Base-by-base conservation (phyloP, 306 rosid genomes). In the Fagus crenata region DNA sequence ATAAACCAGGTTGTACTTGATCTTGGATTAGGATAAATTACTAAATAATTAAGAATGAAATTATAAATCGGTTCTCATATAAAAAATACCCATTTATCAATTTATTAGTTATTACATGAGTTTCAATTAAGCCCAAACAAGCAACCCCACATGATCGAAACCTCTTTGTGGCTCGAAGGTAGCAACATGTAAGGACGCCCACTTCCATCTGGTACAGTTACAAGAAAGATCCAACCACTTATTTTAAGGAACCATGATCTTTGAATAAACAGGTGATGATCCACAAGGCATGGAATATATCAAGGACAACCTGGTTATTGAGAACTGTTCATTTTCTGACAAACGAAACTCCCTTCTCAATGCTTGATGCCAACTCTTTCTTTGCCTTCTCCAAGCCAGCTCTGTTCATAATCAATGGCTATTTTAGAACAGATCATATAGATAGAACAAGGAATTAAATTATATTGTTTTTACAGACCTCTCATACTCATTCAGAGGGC, bases 401-500 rank as follows among this genome's bases (percentile, higher is more conserved):
- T 87, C 97, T 92, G 88, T 87, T 42, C 12, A 67, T 53, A 59
- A 67, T 37, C 39, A 9, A 2, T 15, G 33, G 18, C 49, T 17
- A 35, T 39, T 39, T 67, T 3, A 39, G 15, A 32, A 58, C 40
- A 40, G 41, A 13, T 72, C 33, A 2, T 28, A 36, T 3, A 37
- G 53, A 73, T 53, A 12, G 22, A 77, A 14, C 2, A 49, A 2
- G 2, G 2, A 11, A 37, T 36, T 51, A 46, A n/a, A 18, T 31
- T 42, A 61, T 39, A 71, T 17, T 77, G 7, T 72, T 53, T 56
- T 7, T 74, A 78, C 86, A 54, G 69, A 93, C 98, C 97, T 93
- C 81, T 91, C 98, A 68, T 91, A 91, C 85, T 91, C 93, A 51
- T 91, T 91, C 72, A 93, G 78, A 67, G 97, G 98, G 64, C 96